Evolutionary conservation across 2,329 filamentous ascomycete genomes (phyloP).

Genomic region (Chaetoscypha palmicola): DNA sequence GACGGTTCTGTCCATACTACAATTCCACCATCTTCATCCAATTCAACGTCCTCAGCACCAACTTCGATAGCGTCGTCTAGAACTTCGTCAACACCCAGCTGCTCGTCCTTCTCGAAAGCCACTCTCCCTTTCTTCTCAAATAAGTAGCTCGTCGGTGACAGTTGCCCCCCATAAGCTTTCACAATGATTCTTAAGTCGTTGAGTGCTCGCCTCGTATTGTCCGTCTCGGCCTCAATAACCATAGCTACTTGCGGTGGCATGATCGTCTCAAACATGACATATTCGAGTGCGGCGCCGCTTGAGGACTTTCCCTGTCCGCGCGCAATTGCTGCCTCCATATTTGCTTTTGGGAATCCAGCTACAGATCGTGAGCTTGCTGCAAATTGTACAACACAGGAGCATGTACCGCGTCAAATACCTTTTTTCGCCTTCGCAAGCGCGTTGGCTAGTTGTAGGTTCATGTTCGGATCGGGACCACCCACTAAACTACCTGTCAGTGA

Average conservation of each 20-base stretch:
- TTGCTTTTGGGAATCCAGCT: slow-evolving; percentile 74
- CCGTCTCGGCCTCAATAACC: slow-evolving; percentile 80
- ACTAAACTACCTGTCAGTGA: slow-evolving; percentile 41
- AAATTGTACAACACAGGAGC: slow-evolving; percentile 12
- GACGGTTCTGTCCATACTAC: slow-evolving; percentile 64
- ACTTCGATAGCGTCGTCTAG: slow-evolving; percentile 79
- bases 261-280: slow-evolving; percentile 71
- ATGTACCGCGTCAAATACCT: slow-evolving; percentile 37
- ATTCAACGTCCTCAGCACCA: slow-evolving; percentile 67
- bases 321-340: slow-evolving; percentile 79
- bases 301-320: slow-evolving; percentile 79
- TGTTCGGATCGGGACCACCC: slow-evolving; percentile 64
- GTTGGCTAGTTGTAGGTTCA: slow-evolving; percentile 69
- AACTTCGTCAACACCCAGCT: slow-evolving; percentile 55
- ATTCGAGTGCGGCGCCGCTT: slow-evolving; percentile 69
- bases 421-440: slow-evolving; percentile 75
- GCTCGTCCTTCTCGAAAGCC: slow-evolving; percentile 55
- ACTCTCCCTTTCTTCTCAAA: slow-evolving; percentile 77
- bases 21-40: slow-evolving; percentile 61
- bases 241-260: slow-evolving; percentile 69
- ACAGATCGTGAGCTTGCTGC: slow-evolving; percentile 18
- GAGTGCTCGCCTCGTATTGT: slow-evolving; percentile 67
- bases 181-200: slow-evolving; percentile 66
- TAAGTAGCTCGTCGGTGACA: slow-evolving; percentile 72
- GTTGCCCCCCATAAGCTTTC: slow-evolving; percentile 62